Conservation (phyloP, 768 basidiomycete genomes). For the Agrocybe chaxingu region DNA sequence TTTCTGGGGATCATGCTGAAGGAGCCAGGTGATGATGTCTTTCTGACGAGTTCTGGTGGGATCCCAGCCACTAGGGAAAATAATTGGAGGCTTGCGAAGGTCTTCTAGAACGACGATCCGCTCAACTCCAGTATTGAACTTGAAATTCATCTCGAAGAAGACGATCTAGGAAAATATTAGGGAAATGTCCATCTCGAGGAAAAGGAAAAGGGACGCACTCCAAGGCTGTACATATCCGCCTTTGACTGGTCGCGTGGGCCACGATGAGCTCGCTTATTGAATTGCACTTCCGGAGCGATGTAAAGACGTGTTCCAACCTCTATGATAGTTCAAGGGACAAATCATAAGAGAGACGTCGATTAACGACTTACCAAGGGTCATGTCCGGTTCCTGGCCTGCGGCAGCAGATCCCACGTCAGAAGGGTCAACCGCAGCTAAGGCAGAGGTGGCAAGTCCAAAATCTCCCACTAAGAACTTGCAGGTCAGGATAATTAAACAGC, state of each 20-base stretch:
- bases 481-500: background rate
- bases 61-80: conserved; percentile 80
- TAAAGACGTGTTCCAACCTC: conserved; percentile 91
- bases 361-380: conserved; percentile 63
- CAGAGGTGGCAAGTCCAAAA: conserved; percentile 87
- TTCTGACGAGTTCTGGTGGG: conserved; percentile 57
- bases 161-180: conserved; percentile 60
- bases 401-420: conserved; percentile 55
- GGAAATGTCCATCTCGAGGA: background rate
- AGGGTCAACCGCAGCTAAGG: conserved; percentile 74
- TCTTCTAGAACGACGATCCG: conserved; percentile 81
- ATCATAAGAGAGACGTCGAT: background rate
- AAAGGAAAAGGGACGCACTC: conserved; percentile 44
- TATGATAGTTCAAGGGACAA: conserved; percentile 19
- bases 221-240: conserved; percentile 93
- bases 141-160: conserved; percentile 96
- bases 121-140: conserved; percentile 79
- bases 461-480: conserved; percentile 64
- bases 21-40: conserved; percentile 77
- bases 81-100: conserved; percentile 66
- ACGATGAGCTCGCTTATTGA: conserved; percentile 35
- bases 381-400: conserved; percentile 52
- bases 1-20: conserved; percentile 76
- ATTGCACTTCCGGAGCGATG: conserved; percentile 89
- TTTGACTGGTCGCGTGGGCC: conserved; percentile 79